Evolutionary conservation across 2,329 filamentous ascomycete species (phyloP), one percentile per base, ranked within the genome.

Genomic region (Simplicillium aogashimaense): DNA sequence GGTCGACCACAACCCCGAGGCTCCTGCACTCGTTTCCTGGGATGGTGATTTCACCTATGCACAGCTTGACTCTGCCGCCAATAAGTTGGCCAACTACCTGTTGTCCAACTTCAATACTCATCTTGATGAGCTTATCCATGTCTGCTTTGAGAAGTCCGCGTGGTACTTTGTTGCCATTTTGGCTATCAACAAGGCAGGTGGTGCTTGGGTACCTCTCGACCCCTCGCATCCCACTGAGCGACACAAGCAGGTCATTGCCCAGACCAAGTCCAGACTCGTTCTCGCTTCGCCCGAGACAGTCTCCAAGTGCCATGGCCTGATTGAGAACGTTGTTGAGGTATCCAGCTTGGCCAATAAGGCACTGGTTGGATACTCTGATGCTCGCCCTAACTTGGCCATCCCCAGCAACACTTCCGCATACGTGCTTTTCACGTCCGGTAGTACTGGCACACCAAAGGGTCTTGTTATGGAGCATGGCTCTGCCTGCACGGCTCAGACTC

Each of bases 391-490:
- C 3, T 25, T n/a, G 7, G 29, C 29, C 30, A 28, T 34, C 9
- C 11, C 5, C 8, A 17, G 39, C 4, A 29, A 25, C 14, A 30
- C 38, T 15, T 17, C 42, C 1, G 31, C 40, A 8, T 54, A 52
- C 20, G 65, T 72, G 45, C 66, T 71, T 49, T 74, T 72, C 47
- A 73, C 70, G n/a, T 72, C 69, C 13, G 70, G 70, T 13, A 69
- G 64, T 15, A 72, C 69, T 0, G 70, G 70, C 4, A 55, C 56
- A 29, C 70, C 70, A 3, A 74, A 74, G 53, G 70, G 69, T 29
- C 65, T 72, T n/a, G 57, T 70, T 17, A 46, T 56, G 12, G 45
- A 46, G 8, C 50, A 53, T 40, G 43, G 38, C 3, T 45, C 44
- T 17, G 45, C 48, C 25, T 39, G 42, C 25, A 45, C 41, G 12